These are phyloP conservation scores for Pleoardoris graminearum DNA, from an alignment of 2,329 filamentous ascomycete genomes.

Conservation along the genomic window DNA sequence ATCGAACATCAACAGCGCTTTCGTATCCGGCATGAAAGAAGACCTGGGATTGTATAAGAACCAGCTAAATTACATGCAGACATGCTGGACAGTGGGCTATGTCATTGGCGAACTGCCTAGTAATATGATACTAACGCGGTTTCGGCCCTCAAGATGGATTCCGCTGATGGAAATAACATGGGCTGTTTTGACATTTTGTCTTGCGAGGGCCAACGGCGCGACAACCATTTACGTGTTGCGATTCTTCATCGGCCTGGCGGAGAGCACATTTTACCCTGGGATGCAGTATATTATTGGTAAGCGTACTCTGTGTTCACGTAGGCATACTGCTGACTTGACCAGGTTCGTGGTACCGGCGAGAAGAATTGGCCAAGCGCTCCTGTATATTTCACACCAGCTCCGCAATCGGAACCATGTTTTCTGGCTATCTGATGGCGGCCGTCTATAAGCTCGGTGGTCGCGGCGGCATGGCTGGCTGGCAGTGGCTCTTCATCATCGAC, in stretches of 20 bases:
- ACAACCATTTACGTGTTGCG: constrained; percentile 53
- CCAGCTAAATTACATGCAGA: constrained; percentile 60
- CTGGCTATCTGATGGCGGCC: constrained; percentile 59
- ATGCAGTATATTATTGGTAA: constrained; percentile 10
- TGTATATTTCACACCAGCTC: constrained; percentile 57
- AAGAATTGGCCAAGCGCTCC: constrained; percentile 57
- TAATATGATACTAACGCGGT: constrained; percentile 56
- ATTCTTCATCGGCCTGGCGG: constrained; percentile 51
- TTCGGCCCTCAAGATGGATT: constrained; percentile 55
- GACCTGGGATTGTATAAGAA: constrained; percentile 58
- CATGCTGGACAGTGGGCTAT: constrained; percentile 64
- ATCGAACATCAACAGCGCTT: constrained; percentile 45
- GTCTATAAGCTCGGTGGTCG: constrained; percentile 55
- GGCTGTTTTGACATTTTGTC: constrained; percentile 54
- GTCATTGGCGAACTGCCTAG: constrained; percentile 58
- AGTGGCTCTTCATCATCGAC: constrained; percentile 59
- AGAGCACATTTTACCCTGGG: constrained; percentile 7
- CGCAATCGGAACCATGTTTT: constrained; percentile 52
- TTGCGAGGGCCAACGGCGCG: constrained; percentile 47
- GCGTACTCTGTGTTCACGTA: neutral
- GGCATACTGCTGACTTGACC: neutral
- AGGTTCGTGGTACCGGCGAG: constrained; percentile 48
- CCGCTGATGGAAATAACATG: constrained; percentile 54
- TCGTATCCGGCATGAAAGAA: constrained; percentile 51
- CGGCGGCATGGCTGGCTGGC: constrained; percentile 58